Evolutionary conservation across 768 basidiomycete species (phyloP), one percentile per base, ranked within the genome.

Genomic region (Phaffia tasmanica): DNA sequence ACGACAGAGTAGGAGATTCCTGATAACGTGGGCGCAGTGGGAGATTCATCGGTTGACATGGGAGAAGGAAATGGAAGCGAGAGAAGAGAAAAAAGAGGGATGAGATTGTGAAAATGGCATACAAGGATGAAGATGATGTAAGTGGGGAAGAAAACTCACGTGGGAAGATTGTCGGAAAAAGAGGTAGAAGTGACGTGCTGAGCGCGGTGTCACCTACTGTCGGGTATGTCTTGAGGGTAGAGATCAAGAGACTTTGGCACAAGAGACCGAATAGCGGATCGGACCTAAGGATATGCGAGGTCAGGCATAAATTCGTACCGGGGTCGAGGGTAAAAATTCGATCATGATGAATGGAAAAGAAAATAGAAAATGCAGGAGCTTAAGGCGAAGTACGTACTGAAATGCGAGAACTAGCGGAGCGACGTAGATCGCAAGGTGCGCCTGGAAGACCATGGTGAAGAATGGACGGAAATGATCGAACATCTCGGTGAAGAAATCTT

Each of bases 401-500:
- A 95, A 88, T 72, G 94, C 91, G 62, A 94, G 82, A 76, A 87
- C 89, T 2, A 59, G 64, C 9, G 62, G 47, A 6, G 57, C 47
- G 25, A 69, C 62, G 32, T 64, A 69, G 51, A 63, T 64, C 11
- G 58, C 48, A 30, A 59, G 29, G 35, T 69, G 67, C 21, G 53
- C 92, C 21, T 86, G 88, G 76, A 97, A 98, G 21, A 88, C 88
- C 81, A 92, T 86, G 42, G 97, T 79, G 81, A 95, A 99, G 78
- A 97, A 97, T 4, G 86, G 84, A 35, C 95, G 80, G 80, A 97
- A 99, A 74, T 98, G 88, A 74, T 97, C 94, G 70, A 99, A 99
- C 88, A 97, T 97, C 75, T 98, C 94, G 15, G 91, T 97, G 78
- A 98, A 97, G 79, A 98, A 98, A 76, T 98, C 59, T 61, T 21